Evolutionary conservation across 1,284 basidiomycete genomes (phyloP), one percentile per base, ranked within the genome.

Genomic region (Malassezia brasiliensis): DNA sequence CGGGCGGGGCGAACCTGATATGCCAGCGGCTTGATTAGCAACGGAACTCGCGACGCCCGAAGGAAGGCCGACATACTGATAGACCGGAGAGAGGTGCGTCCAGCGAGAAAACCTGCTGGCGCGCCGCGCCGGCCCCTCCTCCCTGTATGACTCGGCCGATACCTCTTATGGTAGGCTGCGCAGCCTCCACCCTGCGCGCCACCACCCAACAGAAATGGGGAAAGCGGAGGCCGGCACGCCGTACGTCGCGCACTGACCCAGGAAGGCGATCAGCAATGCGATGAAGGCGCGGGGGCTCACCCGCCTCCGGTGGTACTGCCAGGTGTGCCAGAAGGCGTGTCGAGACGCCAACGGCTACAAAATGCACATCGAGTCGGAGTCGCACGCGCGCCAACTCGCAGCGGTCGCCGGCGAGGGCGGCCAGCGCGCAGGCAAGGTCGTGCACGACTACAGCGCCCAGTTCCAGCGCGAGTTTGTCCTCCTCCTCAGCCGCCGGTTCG

Each of bases 351-450:
- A 74, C 52, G 72, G 68, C 5, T 74, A 67, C 57, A 66, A 66
- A 53, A 73, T 72, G 72, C 88, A 91, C 75, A 81, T 85, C 15
- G 81, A 83, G 56, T 88, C 87, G 31, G 90, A 91, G 75, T 79
- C 83, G 1, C 94, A 98, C 77, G 79, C 96, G 53, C 83, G 94
- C 11, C 90, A 96, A 77, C 94, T 98, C 85, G 83, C 96, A 59
- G 85, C 90, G 31, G 85, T 96, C 14, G 61, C 64, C 0, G 66
- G 66, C 31, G 56, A 62, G 46, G 46, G 46, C 17, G 93, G 91
- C 25, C 89, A 94, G 76, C 81, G 87, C 70, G 90, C 93, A 4
- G 88, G 88, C 19, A 83, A 81, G 66, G 87, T 94, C 66, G 96
- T 99, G 62, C 81, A 86, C 52, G 85, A 88, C 74, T 98, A 88